These are phyloP conservation scores for Saturnispora serradocipensis DNA, from an alignment of 805 yeast species.

Conservation along the genomic window DNA sequence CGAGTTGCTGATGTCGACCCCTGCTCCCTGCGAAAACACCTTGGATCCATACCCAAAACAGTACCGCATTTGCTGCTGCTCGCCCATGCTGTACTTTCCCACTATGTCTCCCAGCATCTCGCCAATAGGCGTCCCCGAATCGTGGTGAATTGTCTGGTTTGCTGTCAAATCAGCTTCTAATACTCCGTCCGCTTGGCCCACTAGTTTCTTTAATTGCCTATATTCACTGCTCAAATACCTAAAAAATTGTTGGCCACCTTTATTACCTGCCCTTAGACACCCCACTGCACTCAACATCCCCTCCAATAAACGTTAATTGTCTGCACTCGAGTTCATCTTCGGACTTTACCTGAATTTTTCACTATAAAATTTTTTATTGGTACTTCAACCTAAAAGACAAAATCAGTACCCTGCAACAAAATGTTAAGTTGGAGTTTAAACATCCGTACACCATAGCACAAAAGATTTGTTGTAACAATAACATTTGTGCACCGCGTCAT, in stretches of 20 bases:
- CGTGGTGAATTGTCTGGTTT: slow-evolving; percentile 6
- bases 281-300: background rate
- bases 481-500: too few species aligned
- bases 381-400: background rate
- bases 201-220: background rate
- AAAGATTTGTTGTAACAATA: too few species aligned
- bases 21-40: slow-evolving; percentile 65
- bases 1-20: slow-evolving; percentile 32
- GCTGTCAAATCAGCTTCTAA: background rate
- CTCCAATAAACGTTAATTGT: background rate
- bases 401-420: background rate
- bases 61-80: slow-evolving; percentile 28
- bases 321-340: background rate
- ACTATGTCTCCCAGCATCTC: background rate
- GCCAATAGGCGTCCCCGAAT: background rate
- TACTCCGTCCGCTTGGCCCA: background rate
- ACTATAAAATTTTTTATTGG: background rate
- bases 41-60: slow-evolving; percentile 96
- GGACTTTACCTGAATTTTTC: background rate
- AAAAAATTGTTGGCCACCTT: background rate
- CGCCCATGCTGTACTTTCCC: background rate
- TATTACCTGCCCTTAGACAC: background rate
- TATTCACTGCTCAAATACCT: background rate
- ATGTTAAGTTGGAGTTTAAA: too few species aligned
- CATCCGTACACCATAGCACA: too few species aligned